Conservation (phyloP, 1,284 basidiomycete species). For the Mycosarcoma mackinlayi region DNA sequence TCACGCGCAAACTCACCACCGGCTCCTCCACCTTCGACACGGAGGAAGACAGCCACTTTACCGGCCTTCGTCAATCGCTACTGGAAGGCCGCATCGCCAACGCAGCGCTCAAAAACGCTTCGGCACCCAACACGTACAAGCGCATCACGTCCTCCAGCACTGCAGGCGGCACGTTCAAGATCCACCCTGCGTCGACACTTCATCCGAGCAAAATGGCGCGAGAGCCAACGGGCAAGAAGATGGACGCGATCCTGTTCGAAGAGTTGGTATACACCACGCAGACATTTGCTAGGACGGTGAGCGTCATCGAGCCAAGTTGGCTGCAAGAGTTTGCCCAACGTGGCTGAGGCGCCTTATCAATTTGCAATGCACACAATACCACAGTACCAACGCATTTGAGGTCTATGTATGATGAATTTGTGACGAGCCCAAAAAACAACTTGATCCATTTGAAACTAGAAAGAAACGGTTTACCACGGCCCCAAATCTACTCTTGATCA, state of each 20-base stretch:
- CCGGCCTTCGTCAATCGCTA: slow-evolving; percentile 46
- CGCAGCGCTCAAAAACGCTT: slow-evolving; percentile 54
- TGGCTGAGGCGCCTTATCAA: not conserved
- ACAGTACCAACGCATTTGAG: too few species aligned
- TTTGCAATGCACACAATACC: not conserved
- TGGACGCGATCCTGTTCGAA: slow-evolving; percentile 62
- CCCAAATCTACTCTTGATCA: slow-evolving; percentile 31
- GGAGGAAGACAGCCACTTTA: slow-evolving; percentile 38
- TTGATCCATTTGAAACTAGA: too few species aligned
- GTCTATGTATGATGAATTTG: too few species aligned
- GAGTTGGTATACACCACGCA: slow-evolving; percentile 66
- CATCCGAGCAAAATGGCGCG: slow-evolving; percentile 41
- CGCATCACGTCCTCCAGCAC: slow-evolving; percentile 32
- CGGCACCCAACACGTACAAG: slow-evolving; percentile 49
- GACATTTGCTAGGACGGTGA: slow-evolving; percentile 63
- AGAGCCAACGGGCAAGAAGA: slow-evolving; percentile 14
- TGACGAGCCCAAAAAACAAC: too few species aligned
- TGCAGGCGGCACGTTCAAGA: slow-evolving; percentile 49
- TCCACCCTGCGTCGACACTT: slow-evolving; percentile 61
- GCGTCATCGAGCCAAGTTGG: slow-evolving; percentile 60
- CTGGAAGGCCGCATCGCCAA: slow-evolving; percentile 51
- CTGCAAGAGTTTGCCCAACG: slow-evolving; percentile 44
- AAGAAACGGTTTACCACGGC: too few species aligned
- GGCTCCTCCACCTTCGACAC: not conserved
- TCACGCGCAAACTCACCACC: slow-evolving; percentile 22